These are phyloP conservation scores for Boechera retrofracta DNA, from an alignment of 345 rosid genomes.

Conservation along the genomic window DNA sequence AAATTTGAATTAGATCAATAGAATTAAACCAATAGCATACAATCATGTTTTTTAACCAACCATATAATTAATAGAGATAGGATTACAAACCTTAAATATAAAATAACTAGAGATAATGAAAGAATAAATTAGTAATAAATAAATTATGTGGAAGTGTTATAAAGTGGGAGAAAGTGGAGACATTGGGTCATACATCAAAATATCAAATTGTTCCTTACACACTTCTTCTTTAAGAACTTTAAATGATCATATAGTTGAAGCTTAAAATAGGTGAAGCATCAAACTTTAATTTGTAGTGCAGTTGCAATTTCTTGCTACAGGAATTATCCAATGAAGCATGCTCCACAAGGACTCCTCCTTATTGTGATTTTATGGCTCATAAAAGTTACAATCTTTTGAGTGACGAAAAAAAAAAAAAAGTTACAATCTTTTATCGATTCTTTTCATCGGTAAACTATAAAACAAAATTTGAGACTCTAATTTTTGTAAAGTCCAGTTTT, in stretches of 20 bases:
- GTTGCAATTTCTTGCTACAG: conserved; percentile 16
- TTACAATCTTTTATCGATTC: not conserved
- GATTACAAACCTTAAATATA: not conserved
- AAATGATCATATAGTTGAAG: conserved; percentile 34
- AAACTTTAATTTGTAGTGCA: conserved; percentile 32
- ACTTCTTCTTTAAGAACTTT: conserved; percentile 2
- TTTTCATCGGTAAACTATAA: not conserved
- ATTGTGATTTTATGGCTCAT: conserved; percentile 13
- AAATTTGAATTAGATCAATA: not conserved
- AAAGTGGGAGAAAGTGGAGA: conserved; percentile 34
- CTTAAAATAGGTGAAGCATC: conserved; percentile 20
- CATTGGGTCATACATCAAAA: conserved; percentile 29
- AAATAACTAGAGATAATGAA: not conserved
- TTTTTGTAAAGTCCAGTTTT: not conserved
- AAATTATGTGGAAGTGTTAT: conserved; percentile 3
- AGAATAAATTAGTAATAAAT: not conserved
- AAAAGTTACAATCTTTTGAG: not conserved
- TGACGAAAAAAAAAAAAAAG: not conserved
- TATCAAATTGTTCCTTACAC: conserved; percentile 27
- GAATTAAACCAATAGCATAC: conserved; percentile 8
- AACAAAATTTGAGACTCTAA: not conserved
- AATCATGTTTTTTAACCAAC: not conserved
- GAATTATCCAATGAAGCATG: conserved; percentile 9
- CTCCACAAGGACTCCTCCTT: conserved; percentile 2
- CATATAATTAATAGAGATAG: conserved; percentile 3